phyloP scores from a whole-genome alignment of 306 rosid species.

The Vachellia collinsii region DNA sequence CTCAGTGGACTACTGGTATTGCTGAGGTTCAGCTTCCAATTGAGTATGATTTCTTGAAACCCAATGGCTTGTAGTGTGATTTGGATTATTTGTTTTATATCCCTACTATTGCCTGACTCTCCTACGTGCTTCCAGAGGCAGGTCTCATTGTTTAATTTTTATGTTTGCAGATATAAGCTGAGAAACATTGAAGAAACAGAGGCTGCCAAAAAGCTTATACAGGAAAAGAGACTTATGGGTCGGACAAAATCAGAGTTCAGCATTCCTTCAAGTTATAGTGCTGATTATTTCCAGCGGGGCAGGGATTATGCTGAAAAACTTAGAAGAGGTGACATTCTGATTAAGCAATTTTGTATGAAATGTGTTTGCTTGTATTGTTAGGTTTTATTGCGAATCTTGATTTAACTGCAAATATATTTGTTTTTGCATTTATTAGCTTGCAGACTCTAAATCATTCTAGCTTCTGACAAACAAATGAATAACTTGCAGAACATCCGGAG shows the following conservation, averaged over 20 bases:
- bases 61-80: slow-evolving; percentile 1
- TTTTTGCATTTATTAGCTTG: slow-evolving; percentile 12
- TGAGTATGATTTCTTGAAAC: slow-evolving; percentile 63
- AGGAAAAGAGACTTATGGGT: slow-evolving; percentile 89
- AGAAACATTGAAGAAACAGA: slow-evolving; percentile 96
- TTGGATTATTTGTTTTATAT: slow-evolving; percentile 24
- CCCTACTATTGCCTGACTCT: background rate
- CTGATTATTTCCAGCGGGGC: slow-evolving; percentile 98
- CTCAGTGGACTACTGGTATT: slow-evolving; percentile 99
- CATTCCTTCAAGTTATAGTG: slow-evolving; percentile 94
- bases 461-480: slow-evolving; percentile 31
- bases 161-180: slow-evolving; percentile 73
- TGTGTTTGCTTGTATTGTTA: slow-evolving; percentile 11
- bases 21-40: slow-evolving; percentile 99
- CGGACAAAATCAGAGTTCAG: slow-evolving; percentile 79
- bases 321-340: slow-evolving; percentile 68
- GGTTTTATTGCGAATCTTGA: slow-evolving; percentile 27
- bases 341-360: background rate
- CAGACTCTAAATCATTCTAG: slow-evolving; percentile 16
- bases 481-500: slow-evolving; percentile 91
- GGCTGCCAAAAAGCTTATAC: slow-evolving; percentile 94
- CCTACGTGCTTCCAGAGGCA: slow-evolving; percentile 25
- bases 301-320: slow-evolving; percentile 98
- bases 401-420: slow-evolving; percentile 17
- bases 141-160: slow-evolving; percentile 18